Evolutionary conservation across 78 protist species (phyloP).

Genomic region (Guillardia theta): DNA sequence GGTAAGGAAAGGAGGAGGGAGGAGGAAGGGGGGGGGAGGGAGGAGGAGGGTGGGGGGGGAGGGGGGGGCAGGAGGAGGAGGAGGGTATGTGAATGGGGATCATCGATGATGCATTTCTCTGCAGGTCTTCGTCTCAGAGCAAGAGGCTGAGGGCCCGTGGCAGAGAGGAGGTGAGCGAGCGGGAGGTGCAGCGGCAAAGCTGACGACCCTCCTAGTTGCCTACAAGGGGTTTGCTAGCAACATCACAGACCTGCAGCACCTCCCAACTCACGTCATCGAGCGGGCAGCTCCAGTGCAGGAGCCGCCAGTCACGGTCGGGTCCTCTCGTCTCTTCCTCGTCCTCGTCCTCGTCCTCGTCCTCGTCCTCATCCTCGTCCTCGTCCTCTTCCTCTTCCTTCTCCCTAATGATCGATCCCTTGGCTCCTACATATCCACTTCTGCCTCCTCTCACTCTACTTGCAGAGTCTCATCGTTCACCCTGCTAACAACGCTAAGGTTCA

Average conservation of each 20-base stretch:
- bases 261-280: not conserved
- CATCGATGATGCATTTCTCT: no score
- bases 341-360: not conserved
- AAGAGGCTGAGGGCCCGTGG: conserved; percentile 71
- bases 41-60: no score
- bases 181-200: not conserved
- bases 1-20: no score
- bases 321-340: not conserved
- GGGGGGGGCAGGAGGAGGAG: no score
- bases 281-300: not conserved
- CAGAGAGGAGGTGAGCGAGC: conserved; percentile 59
- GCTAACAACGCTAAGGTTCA: not conserved
- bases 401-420: not conserved
- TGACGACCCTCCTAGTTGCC: conserved; percentile 30
- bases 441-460: not conserved
- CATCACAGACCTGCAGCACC: not conserved
- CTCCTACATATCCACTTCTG: not conserved
- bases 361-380: not conserved
- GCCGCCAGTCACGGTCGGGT: not conserved
- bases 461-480: not conserved
- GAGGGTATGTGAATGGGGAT: no score
- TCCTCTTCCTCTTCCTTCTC: not conserved
- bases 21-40: no score
- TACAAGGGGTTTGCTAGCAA: not conserved
- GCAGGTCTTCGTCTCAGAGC: not conserved